Conservation (phyloP, 345 rosid species). For the Microcos paniculata region DNA sequence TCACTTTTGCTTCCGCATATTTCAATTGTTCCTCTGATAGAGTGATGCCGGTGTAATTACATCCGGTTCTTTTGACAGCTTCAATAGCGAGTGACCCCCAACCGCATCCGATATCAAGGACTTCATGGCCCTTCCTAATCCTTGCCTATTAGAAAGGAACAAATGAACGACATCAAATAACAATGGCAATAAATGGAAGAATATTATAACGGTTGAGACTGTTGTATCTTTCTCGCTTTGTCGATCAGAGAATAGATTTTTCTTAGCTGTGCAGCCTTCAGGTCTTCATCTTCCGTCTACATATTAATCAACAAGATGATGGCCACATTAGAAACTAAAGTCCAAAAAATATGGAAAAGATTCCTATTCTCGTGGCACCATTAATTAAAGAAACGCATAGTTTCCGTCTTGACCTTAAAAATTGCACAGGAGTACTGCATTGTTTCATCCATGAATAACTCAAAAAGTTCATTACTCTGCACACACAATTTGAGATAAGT, state of each 20-base stretch:
- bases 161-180: neutral
- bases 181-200: neutral
- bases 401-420: slow-evolving; percentile 52
- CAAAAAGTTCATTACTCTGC: slow-evolving; percentile 80
- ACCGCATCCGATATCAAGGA: slow-evolving; percentile 89
- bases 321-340: neutral
- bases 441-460: slow-evolving; percentile 72
- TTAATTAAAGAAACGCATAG: neutral
- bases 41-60: slow-evolving; percentile 85
- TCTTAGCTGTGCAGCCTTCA: too few relatives aligned
- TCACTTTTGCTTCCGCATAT: slow-evolving; percentile 69
- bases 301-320: too few relatives aligned
- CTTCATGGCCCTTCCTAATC: slow-evolving; percentile 52
- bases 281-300: too few relatives aligned
- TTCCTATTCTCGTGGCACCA: neutral
- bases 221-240: slow-evolving; percentile 16
- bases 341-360: neutral
- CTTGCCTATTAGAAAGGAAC: slow-evolving; percentile 40
- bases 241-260: too few relatives aligned
- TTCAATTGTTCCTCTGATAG: slow-evolving; percentile 73
- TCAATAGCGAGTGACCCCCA: slow-evolving; percentile 93
- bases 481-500: neutral
- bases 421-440: slow-evolving; percentile 88
- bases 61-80: slow-evolving; percentile 79
- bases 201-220: neutral